Base-by-base conservation (phyloP, 345 rosid genomes). In the Syzygium aromaticum region DNA sequence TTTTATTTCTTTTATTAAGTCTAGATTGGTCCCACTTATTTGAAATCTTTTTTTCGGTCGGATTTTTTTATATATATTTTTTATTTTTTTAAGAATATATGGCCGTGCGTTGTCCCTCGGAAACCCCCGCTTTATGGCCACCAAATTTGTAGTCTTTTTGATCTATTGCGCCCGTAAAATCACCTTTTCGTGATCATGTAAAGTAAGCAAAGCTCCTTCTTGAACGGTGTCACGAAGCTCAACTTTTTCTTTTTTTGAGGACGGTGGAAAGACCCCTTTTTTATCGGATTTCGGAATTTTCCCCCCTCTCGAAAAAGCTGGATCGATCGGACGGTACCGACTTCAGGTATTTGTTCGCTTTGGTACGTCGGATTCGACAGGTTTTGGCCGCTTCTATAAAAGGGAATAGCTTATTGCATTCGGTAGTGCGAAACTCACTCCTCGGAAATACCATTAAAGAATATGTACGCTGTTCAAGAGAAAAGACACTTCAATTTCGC, bases 361-460 rank as follows among this genome's bases (percentile, higher is more conserved):
- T 33, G 13, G 22, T 19, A 33, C 46, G 1, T 15, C 23, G 19
- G 8, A 30, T 16, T 6, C 5, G 11, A 30, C 5, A 1, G 1
- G 3, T 30, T 28, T 64, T 64, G 40, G 77, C 77, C 11, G 5
- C 15, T 64, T 64, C 8, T 0, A 33, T 8, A 16, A 30, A 16
- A 30, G 22, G 5, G 11, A 64, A 28, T 7, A 28, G 38, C 1
- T 15, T 28, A 17, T 30, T 30, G 2, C 9, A 30, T 16, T 17
- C 2, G 2, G 33, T 17, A 33, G 0, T 2, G 25, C 5, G 2
- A 33, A 17, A 5, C 4, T 1, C 46, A 2, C 49, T 0, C 5
- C 16, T 30, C 5, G 0, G 9, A 16, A 0, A 30, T 30, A 64
- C 0, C 6, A 15, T 28, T 64, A 64, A 28, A 30, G 5, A 16